Evolutionary conservation across 2,329 filamentous ascomycete genomes (phyloP), one percentile per base, ranked within the genome.

Genomic region (Pseudopyricularia cyperi): DNA sequence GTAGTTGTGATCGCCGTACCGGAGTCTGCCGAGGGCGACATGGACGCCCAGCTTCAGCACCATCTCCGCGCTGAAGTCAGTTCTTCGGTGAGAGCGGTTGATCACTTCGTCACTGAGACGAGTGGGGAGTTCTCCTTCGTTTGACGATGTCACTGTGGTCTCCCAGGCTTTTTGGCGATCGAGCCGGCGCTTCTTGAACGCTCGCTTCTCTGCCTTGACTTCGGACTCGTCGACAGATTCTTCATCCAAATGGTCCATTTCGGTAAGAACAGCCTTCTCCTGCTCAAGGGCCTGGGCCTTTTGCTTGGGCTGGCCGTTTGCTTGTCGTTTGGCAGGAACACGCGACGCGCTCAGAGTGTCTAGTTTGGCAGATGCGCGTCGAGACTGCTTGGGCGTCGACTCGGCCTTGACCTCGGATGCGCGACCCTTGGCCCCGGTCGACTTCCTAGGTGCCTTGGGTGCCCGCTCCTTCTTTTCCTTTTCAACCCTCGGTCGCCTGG

Each of bases 1-100:
- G 62, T 89, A 90, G 64, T 93, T 83, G 46, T 83, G 72, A 14
- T 85, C 76, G 54, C 87, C 80, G 65, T 87, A 96, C 32, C 87
- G 82, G 51, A 83, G 76, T 61, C 86, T 86, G 37, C 88, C 88
- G 17, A 80, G 75, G 50, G 82, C 76, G 49, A 84, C 80, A 60
- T 91, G 86, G 44, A 73, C 73, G 52, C 74, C 73, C 50, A 96
- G 78, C 51, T 83, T 82, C 65, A 64, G 82, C 60, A 66, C 79
- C 66, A 70, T 77, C 61, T 61, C 73, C 58, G 63, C 77, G 66
- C 67, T 79, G 70, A 72, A 84, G 66, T 87, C 83, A 48, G 63
- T 65, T 46, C 76, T 71, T 54, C 82, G 73, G 59, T 77, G 71
- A 66, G 85, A 84, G 57, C 80, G 80, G 32, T 71, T 66, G 19